Evolutionary conservation across 192 early-diverging fungal genomes (phyloP).

Genomic region (Rhizophagus prolifer): DNA sequence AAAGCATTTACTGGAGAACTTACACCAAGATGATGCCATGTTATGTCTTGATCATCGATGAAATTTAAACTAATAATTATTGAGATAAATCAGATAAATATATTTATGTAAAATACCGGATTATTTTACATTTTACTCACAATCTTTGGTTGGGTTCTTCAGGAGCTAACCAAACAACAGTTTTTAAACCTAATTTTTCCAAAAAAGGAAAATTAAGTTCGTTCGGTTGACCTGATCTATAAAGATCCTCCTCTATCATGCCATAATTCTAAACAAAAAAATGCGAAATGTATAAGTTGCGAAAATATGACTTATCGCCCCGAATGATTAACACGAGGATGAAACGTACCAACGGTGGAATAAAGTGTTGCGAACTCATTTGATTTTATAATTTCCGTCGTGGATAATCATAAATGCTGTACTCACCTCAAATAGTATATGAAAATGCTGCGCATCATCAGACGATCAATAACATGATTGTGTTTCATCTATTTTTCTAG

Average conservation of each 20-base stretch:
- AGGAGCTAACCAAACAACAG: conserved; percentile 93
- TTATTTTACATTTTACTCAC: conserved; percentile 44
- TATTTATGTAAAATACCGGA: background rate
- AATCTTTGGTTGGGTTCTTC: conserved; percentile 96
- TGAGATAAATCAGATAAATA: background rate
- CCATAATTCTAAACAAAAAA: conserved; percentile 82
- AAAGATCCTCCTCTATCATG: conserved; percentile 95
- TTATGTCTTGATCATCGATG: conserved; percentile 97
- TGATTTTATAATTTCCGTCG: too few species aligned
- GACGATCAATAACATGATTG: too few species aligned
- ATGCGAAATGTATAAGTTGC: background rate
- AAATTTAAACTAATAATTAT: conserved; percentile 75
- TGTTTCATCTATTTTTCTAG: background rate
- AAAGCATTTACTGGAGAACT: conserved; percentile 85
- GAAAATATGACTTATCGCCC: background rate
- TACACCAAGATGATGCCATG: conserved; percentile 88
- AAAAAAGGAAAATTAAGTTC: conserved; percentile 99
- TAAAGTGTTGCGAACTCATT: conserved; percentile 76
- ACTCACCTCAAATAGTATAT: too few species aligned
- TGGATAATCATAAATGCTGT: too few species aligned
- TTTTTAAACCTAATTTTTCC: conserved; percentile 92
- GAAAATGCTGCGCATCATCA: too few species aligned
- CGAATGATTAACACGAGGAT: background rate
- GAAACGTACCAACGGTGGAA: conserved; percentile 67
- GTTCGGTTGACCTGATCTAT: conserved; percentile 96